These are phyloP conservation scores for Metschnikowia koreensis DNA, from an alignment of 805 yeast genomes.

Conservation along the genomic window DNA sequence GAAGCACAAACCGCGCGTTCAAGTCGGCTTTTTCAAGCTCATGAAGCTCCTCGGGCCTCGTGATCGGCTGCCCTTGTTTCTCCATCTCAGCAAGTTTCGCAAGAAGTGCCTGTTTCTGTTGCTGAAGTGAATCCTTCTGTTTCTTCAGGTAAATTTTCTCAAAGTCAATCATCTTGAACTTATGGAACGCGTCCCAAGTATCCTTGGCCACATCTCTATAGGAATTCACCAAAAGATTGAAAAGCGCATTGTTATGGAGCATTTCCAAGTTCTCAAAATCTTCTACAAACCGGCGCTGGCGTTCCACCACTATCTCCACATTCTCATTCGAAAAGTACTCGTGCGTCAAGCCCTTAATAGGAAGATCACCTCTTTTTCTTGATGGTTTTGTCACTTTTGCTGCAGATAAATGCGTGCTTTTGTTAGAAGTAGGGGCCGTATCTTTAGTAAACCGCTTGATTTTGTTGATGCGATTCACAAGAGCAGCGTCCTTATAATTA, in stretches of 20 bases:
- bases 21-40: constrained; percentile 17
- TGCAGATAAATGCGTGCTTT: constrained; percentile 24
- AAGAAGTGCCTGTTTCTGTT: constrained; percentile 10
- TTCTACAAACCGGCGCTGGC: constrained; percentile 32
- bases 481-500: constrained; percentile 43
- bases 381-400: constrained; percentile 19
- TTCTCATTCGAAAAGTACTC: constrained; percentile 31
- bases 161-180: constrained; percentile 38
- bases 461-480: constrained; percentile 39
- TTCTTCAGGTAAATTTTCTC: constrained; percentile 30
- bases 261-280: constrained; percentile 41
- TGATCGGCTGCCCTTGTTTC: not conserved
- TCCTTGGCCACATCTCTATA: constrained; percentile 39
- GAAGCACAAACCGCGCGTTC: constrained; percentile 30
- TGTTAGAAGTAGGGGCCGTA: constrained; percentile 16
- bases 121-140: constrained; percentile 18
- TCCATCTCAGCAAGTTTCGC: constrained; percentile 9
- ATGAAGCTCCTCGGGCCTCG: constrained; percentile 13
- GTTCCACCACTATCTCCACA: constrained; percentile 28
- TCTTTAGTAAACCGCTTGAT: constrained; percentile 20
- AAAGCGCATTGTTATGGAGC: constrained; percentile 43
- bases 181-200: constrained; percentile 40
- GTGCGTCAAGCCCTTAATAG: constrained; percentile 39
- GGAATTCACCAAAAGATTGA: constrained; percentile 38
- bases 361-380: constrained; percentile 19